These are phyloP conservation scores for Iberis pinnata DNA, from an alignment of 345 rosid species.

Conservation along the genomic window DNA sequence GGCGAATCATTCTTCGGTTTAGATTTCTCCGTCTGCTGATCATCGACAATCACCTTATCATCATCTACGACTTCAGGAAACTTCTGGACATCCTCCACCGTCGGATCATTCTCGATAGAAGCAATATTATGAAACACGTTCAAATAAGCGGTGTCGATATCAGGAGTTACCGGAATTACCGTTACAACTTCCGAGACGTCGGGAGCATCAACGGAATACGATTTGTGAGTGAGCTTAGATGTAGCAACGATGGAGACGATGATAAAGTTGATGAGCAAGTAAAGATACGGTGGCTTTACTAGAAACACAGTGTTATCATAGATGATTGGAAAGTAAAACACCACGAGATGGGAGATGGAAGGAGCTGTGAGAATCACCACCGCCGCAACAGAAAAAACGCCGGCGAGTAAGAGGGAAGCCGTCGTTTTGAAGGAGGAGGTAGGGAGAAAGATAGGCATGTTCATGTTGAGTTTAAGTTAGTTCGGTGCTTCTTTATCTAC, in stretches of 20 bases:
- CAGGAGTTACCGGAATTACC: no score
- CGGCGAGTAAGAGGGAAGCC: constrained; percentile 38
- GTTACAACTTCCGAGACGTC: neutral
- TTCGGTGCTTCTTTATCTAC: no score
- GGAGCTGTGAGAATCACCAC: constrained; percentile 36
- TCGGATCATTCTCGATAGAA: no score
- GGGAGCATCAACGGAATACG: neutral
- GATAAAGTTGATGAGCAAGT: constrained; percentile 64
- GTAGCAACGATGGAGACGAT: constrained; percentile 79
- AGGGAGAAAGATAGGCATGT: no score
- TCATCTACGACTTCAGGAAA: constrained; percentile 4
- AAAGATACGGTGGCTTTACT: constrained; percentile 70
- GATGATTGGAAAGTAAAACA: constrained; percentile 36
- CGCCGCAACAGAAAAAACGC: constrained; percentile 32
- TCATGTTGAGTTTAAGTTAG: no score
- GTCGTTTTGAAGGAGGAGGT: constrained; percentile 21
- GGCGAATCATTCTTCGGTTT: constrained; percentile 37
- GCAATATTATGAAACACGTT: constrained; percentile 14
- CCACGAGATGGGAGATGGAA: constrained; percentile 30
- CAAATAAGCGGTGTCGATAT: no score
- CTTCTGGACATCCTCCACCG: neutral
- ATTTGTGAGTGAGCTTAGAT: constrained; percentile 44
- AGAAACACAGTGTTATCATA: constrained; percentile 40
- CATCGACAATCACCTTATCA: constrained; percentile 2
- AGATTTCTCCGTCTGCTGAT: constrained; percentile 7